Conservation (phyloP, 1,284 basidiomycete species). For the Garcileccinum viscosum region DNA sequence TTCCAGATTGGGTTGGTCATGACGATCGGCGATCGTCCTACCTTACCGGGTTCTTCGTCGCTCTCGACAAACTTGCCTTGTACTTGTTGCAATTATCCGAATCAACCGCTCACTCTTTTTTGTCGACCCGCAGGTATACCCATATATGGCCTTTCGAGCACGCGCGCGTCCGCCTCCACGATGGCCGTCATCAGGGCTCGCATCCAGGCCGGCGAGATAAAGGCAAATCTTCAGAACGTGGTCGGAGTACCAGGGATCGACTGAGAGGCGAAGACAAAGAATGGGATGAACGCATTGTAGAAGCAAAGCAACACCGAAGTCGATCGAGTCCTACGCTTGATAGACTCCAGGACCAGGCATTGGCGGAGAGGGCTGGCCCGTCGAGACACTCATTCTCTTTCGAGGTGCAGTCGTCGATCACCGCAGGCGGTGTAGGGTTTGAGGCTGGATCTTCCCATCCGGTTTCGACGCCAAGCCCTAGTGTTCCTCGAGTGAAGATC, state of each 20-base stretch:
- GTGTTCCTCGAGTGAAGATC: constrained; percentile 31
- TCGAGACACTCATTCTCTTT: constrained; percentile 17
- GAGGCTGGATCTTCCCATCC: not conserved
- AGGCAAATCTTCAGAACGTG: constrained; percentile 23
- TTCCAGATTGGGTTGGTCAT: constrained; percentile 1
- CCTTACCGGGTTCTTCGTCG: constrained; percentile 2
- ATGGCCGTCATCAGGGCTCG: constrained; percentile 39
- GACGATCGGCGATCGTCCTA: constrained; percentile 15
- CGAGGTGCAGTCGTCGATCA: constrained; percentile 8
- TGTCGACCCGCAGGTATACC: constrained; percentile 63
- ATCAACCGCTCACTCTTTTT: constrained; percentile 10
- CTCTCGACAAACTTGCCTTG: not conserved
- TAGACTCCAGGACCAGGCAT: constrained; percentile 4
- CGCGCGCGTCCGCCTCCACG: constrained; percentile 79
- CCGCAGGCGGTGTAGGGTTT: not conserved
- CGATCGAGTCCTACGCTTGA: constrained; percentile 29
- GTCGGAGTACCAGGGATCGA: constrained; percentile 20
- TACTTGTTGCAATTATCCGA: not conserved
- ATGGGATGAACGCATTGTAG: constrained; percentile 8
- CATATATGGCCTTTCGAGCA: constrained; percentile 99
- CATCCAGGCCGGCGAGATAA: constrained; percentile 33
- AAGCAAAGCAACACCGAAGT: constrained; percentile 25
- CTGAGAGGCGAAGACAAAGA: constrained; percentile 12
- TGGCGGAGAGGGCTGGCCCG: not conserved
- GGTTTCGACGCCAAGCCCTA: not conserved